phyloP scores from a whole-genome alignment of 331 rosid genomes.

The Phaseolus coccineus region DNA sequence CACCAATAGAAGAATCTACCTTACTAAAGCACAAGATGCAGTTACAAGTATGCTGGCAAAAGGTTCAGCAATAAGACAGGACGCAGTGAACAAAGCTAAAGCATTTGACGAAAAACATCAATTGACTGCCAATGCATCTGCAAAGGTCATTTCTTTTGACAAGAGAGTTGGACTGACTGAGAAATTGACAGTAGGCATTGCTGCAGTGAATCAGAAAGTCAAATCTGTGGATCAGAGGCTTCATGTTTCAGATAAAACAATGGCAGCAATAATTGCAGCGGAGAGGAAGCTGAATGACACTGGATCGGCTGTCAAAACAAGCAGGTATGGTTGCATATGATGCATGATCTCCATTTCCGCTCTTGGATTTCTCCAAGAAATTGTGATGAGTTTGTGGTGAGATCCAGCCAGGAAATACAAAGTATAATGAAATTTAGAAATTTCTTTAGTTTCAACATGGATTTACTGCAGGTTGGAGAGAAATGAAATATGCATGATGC shows the following conservation, averaged over 20 bases:
- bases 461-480: background rate
- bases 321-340: conserved; percentile 67
- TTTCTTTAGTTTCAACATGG: conserved; percentile 2
- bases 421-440: background rate
- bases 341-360: conserved; percentile 24
- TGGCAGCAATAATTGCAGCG: conserved; percentile 88
- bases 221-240: conserved; percentile 85
- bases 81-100: conserved; percentile 88
- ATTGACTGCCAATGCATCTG: conserved; percentile 86
- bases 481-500: background rate
- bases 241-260: conserved; percentile 90
- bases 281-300: conserved; percentile 89
- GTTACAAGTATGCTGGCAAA: conserved; percentile 78
- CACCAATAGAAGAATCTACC: conserved; percentile 70
- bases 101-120: conserved; percentile 95
- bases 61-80: conserved; percentile 87
- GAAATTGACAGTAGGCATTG: conserved; percentile 81
- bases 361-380: background rate
- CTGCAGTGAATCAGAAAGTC: conserved; percentile 89
- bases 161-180: conserved; percentile 82
- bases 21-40: conserved; percentile 79
- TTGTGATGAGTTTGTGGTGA: background rate
- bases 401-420: background rate
- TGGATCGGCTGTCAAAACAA: conserved; percentile 93
- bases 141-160: conserved; percentile 81